Base-by-base conservation (phyloP, 176 grass and related monocot species). In the Ensete glaucum region DNA sequence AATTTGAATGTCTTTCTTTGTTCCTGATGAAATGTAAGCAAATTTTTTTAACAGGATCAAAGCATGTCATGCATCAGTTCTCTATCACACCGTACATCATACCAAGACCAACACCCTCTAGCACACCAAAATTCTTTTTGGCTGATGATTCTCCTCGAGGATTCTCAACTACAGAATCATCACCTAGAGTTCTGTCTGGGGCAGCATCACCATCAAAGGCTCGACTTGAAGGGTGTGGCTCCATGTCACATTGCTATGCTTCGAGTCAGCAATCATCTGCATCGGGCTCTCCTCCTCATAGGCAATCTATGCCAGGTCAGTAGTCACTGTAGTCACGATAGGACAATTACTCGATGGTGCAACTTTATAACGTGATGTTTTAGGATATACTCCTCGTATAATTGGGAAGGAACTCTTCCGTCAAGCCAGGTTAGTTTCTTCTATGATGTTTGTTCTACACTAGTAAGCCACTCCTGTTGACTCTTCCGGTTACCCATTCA, bases 331-430 rank as follows among this genome's bases (percentile, higher is more conserved):
- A 50, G 5, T 70, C 17, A 20, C 4, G 19, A 43, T 20, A 4
- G 67, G 19, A 43, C 17, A 16, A 70, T 70, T 21, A 20, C 7
- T 50, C 17, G 11, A 50, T 70, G 48, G 48, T 70, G 60, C 4
- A 16, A 24, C 10, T 76, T 26, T 62, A 34, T 81, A 54, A 69
- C 50, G 16, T 77, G n/a, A 77, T 21, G 56, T 84, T 73, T 23
- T 72, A 99, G 95, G 86, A 55, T 78, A 78, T 19, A 14, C 22
- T 29, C 90, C 90, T 84, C 84, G 73, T 72, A 86, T 94, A 77
- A 90, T 89, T 81, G 95, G 88, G 82, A 99, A 99, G 82, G 95
- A 99, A 81, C 88, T 99, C 76, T 99, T 99, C 77, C 88, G 95
- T 50, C 95, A 94, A 87, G 95, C 95, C 70, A 86, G 95, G 90